Conservation (phyloP, 208 protist genomes). For the Chromosphaera perkinsii region DNA sequence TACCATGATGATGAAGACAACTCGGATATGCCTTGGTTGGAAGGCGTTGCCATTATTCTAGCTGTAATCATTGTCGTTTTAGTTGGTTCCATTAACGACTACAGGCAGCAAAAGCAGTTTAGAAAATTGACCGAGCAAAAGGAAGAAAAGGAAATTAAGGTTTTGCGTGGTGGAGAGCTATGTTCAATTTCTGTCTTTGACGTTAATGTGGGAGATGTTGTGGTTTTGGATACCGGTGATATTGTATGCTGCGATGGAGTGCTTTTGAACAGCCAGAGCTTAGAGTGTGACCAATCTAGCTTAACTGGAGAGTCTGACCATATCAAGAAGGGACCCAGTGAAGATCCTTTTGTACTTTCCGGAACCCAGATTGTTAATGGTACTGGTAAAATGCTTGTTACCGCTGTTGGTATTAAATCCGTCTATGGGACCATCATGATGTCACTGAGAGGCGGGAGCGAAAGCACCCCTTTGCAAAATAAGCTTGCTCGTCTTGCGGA, state of each 20-base stretch:
- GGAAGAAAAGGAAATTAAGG: slow-evolving; percentile 50
- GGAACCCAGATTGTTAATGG: slow-evolving; percentile 53
- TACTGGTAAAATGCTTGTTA: slow-evolving; percentile 14
- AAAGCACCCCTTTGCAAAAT: slow-evolving; percentile 53
- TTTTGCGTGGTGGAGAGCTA: slow-evolving; percentile 70
- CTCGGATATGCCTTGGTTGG: too few relatives aligned
- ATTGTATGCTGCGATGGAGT: slow-evolving; percentile 83
- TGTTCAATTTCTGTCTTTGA: slow-evolving; percentile 68
- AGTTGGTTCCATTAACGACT: slow-evolving; percentile 87
- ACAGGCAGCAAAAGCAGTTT: slow-evolving; percentile 68
- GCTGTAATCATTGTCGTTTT: slow-evolving; percentile 83
- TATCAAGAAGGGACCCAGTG: not conserved
- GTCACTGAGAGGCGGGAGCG: slow-evolving; percentile 16
- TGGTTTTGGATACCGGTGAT: slow-evolving; percentile 77
- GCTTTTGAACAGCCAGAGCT: slow-evolving; percentile 61
- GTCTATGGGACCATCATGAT: slow-evolving; percentile 15
- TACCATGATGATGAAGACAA: too few relatives aligned
- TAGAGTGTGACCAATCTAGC: slow-evolving; percentile 79
- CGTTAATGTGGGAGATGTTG: slow-evolving; percentile 89
- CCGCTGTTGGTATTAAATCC: slow-evolving; percentile 18
- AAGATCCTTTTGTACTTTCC: slow-evolving; percentile 68
- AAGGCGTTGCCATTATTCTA: slow-evolving; percentile 89
- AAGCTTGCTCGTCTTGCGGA: slow-evolving; percentile 75
- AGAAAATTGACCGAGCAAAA: slow-evolving; percentile 78
- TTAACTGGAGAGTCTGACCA: slow-evolving; percentile 80